Evolutionary conservation across 108 stramenopile genomes (phyloP).

Genomic region (Parietichytrium sp.): DNA sequence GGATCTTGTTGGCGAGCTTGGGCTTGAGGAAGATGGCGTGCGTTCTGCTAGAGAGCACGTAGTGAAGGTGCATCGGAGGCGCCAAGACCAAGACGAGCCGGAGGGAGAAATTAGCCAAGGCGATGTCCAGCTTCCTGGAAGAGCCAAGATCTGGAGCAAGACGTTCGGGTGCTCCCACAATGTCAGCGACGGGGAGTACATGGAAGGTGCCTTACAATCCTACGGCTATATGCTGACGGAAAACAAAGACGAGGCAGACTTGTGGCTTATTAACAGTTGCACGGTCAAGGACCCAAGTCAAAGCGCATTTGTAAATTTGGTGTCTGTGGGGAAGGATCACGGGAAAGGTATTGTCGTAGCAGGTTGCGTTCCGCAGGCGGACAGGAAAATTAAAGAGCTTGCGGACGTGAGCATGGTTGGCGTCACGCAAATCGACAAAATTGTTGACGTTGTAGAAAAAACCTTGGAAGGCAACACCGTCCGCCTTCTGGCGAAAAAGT

Average conservation of each 20-base stretch:
- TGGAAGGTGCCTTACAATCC: constrained; percentile 46
- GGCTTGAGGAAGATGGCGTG: too few relatives aligned
- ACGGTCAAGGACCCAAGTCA: constrained; percentile 60
- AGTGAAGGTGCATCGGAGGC: too few relatives aligned
- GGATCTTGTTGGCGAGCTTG: too few relatives aligned
- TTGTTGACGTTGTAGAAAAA: constrained; percentile 54
- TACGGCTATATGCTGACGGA: constrained; percentile 50
- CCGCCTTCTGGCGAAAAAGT: constrained; percentile 35
- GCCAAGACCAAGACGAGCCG: too few relatives aligned
- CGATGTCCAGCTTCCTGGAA: constrained; percentile 38
- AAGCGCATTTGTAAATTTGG: constrained; percentile 45
- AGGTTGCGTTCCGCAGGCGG: constrained; percentile 60
- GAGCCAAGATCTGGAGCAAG: constrained; percentile 43
- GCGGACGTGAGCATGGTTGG: constrained; percentile 46
- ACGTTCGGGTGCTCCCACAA: constrained; percentile 62
- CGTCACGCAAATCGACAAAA: constrained; percentile 52
- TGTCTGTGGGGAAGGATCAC: constrained; percentile 12
- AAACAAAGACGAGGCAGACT: constrained; percentile 44
- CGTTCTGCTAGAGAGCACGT: too few relatives aligned
- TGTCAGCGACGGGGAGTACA: constrained; percentile 58
- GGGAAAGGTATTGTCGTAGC: constrained; percentile 50
- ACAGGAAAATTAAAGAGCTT: constrained; percentile 43
- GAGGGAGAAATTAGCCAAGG: too few relatives aligned
- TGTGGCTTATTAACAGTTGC: constrained; percentile 56
- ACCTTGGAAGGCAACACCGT: constrained; percentile 50